Base-by-base conservation (phyloP, 2,329 filamentous ascomycete species). In the Calonectria naviculata region DNA sequence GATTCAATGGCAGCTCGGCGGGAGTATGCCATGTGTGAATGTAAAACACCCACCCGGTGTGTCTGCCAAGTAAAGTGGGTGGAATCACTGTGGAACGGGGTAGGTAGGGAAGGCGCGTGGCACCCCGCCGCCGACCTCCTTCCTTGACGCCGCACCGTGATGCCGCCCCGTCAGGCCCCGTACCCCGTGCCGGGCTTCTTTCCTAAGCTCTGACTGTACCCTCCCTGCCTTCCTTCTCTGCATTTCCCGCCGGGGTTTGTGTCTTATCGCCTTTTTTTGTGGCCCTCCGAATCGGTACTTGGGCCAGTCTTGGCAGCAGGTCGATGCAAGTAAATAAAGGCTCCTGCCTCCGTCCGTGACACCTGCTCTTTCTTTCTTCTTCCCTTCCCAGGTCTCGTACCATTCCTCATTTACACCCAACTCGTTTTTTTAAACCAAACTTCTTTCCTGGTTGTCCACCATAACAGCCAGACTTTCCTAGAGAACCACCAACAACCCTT, bases 281-380 rank as follows among this genome's bases (percentile, higher is more conserved):
- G 47, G 63, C 71, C 68, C 67, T 68, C 58, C 64, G 52, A 58
- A 58, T 58, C 21, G 52, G 52, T 26, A 58, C 52, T 13, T 28
- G 10, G 12, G 52, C 31, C 13, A 36, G 31, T 58, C 52, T 58
- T 58, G 52, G 52, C 52, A 36, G 34, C 52, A 26, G 34, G 52
- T 26, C 17, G 31, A 58, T 34, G 36, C 56, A 61, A 44, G 64
- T 46, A 76, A 74, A 78, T 78, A 78, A 78, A 70, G 73, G 74
- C 54, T 64, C 63, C 68, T 52, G 67, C 64, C 68, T 72, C 64
- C 64, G 47, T 70, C 67, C 12, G 54, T 66, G 19, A 54, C 64
- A 41, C 62, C 65, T 58, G 29, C 63, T 68, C 46, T 46, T 72
- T 70, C 63, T 66, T 67, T 21, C 15, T 42, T 54, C 28, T 52